Conservation (phyloP, 345 rosid genomes). For the Psidium friedrichsthalianum region DNA sequence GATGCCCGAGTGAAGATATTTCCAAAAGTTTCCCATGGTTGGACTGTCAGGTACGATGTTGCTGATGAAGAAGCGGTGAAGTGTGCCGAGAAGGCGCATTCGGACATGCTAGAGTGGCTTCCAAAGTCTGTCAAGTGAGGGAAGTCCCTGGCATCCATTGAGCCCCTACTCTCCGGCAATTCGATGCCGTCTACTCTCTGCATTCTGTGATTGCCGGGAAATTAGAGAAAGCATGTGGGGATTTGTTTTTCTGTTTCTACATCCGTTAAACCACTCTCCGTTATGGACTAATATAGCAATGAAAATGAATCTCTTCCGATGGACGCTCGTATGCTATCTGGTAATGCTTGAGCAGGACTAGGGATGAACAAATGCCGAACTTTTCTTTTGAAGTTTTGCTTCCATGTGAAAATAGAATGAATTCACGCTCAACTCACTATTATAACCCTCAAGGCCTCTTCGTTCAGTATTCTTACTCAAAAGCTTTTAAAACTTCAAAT, state of each 20-base stretch:
- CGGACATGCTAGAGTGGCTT: constrained; percentile 51
- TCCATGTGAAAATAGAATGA: background rate
- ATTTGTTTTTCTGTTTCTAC: background rate
- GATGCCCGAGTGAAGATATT: constrained; percentile 56
- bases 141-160: background rate
- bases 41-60: constrained; percentile 52
- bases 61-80: constrained; percentile 39
- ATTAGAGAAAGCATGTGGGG: background rate
- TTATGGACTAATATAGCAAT: too few relatives aligned
- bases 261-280: too few relatives aligned
- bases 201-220: background rate
- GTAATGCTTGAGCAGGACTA: background rate
- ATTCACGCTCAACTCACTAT: background rate
- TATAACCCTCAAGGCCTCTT: background rate
- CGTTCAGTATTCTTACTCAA: background rate
- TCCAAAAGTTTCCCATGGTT: constrained; percentile 57
- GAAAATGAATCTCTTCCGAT: background rate
- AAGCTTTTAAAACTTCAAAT: background rate
- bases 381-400: background rate
- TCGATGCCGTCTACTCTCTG: background rate
- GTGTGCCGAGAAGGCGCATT: constrained; percentile 59
- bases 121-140: constrained; percentile 38
- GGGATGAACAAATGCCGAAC: background rate
- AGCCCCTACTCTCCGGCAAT: background rate
- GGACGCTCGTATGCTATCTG: background rate